Conservation (phyloP, 345 rosid genomes). For the Erysimum cheiranthoides region DNA sequence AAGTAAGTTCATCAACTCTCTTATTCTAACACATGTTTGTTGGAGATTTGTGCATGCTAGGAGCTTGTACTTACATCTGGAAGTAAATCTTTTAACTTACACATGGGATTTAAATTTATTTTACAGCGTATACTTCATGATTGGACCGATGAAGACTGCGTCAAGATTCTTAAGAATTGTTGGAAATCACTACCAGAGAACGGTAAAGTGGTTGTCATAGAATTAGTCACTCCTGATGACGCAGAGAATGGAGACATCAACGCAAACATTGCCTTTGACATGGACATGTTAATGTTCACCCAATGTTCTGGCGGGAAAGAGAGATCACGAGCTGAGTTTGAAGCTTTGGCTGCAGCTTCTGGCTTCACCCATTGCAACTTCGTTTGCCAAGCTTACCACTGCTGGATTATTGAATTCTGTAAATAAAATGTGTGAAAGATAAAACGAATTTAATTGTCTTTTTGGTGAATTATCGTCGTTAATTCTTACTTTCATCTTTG, state of each 20-base stretch:
- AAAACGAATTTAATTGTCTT: background rate
- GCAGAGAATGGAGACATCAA: constrained; percentile 41
- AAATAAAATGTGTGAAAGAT: constrained; percentile 6
- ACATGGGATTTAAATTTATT: background rate
- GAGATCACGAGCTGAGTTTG: constrained; percentile 54
- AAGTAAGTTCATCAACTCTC: constrained; percentile 48
- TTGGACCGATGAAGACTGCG: constrained; percentile 55
- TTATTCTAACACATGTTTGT: background rate
- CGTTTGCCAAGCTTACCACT: constrained; percentile 33
- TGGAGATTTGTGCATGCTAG: background rate
- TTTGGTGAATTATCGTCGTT: background rate
- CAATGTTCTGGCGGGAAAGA: constrained; percentile 54
- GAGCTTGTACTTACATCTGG: background rate
- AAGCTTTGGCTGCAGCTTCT: constrained; percentile 47
- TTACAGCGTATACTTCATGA: constrained; percentile 53
- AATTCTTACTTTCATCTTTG: constrained; percentile 1
- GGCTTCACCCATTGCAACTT: constrained; percentile 50
- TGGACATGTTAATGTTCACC: constrained; percentile 60
- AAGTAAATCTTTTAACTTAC: too few species aligned
- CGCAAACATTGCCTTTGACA: constrained; percentile 48
- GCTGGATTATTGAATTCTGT: constrained; percentile 41
- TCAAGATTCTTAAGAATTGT: constrained; percentile 57
- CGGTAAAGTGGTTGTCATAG: constrained; percentile 56
- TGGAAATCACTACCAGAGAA: constrained; percentile 48
- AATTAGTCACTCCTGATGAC: constrained; percentile 48